Evolutionary conservation across 768 basidiomycete species (phyloP).

Genomic region (Boletus sensibilis): DNA sequence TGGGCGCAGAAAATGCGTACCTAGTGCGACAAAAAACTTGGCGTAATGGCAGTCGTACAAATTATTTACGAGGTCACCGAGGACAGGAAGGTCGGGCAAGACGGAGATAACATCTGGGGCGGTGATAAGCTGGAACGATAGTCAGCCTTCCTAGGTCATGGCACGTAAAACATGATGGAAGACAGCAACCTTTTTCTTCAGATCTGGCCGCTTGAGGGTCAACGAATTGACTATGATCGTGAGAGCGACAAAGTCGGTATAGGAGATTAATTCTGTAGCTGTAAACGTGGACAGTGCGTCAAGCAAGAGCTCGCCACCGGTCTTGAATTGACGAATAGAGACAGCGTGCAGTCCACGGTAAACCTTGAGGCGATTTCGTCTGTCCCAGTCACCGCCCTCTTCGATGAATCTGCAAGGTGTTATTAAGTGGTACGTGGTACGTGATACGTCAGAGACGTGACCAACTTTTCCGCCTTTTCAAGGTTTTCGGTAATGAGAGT

Average conservation of each 20-base stretch:
- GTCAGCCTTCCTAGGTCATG: slow-evolving; percentile 3
- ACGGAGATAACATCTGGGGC: slow-evolving; percentile 88
- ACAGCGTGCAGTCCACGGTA: slow-evolving; percentile 85
- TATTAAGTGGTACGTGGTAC: neutral
- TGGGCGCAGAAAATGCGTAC: slow-evolving; percentile 38
- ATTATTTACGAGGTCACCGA: slow-evolving; percentile 81
- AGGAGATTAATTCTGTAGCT: slow-evolving; percentile 82
- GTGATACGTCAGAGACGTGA: slow-evolving; percentile 8
- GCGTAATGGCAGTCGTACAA: slow-evolving; percentile 94
- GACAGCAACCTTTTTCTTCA: slow-evolving; percentile 80
- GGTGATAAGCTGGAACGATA: slow-evolving; percentile 59
- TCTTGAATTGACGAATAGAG: slow-evolving; percentile 88
- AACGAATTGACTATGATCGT: slow-evolving; percentile 80
- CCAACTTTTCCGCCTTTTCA: slow-evolving; percentile 77
- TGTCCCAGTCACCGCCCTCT: slow-evolving; percentile 97
- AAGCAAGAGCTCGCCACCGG: slow-evolving; percentile 78
- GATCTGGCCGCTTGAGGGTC: slow-evolving; percentile 73
- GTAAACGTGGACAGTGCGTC: slow-evolving; percentile 95
- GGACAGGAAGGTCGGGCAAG: slow-evolving; percentile 76
- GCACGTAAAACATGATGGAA: neutral
- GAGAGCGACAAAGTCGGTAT: slow-evolving; percentile 87
- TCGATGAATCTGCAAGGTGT: slow-evolving; percentile 68
- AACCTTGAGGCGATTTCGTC: slow-evolving; percentile 94
- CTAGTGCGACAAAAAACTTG: slow-evolving; percentile 89
- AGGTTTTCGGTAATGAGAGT: slow-evolving; percentile 69